Percentiles rank a stretch among this genome's conserved stretches.
phyloP scores from a whole-genome alignment of 164 flowering plant genomes.

The Chimonanthus salicifolius region DNA sequence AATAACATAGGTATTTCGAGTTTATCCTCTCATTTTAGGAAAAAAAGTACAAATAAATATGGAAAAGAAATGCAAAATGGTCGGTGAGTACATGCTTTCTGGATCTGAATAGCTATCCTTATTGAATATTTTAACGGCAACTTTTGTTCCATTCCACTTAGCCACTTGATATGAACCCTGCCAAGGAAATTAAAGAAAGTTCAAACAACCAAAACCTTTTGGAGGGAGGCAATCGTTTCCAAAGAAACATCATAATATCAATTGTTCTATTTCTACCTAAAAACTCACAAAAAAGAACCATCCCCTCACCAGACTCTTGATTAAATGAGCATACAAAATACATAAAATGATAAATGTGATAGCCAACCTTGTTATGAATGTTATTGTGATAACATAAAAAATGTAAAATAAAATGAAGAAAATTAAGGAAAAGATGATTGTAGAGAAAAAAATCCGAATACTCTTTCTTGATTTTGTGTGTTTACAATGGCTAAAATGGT shows the following conservation, averaged over 20 bases:
- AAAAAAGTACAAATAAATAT: not conserved
- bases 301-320: too few relatives aligned
- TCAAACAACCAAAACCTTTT: not conserved
- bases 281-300: not conserved
- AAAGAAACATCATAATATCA: not conserved
- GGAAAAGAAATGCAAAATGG: not conserved
- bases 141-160: slow-evolving; percentile 97
- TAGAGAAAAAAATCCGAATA: too few relatives aligned
- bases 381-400: too few relatives aligned
- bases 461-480: too few relatives aligned
- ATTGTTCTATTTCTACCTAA: not conserved
- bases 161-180: slow-evolving; percentile 96
- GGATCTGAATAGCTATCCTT: slow-evolving; percentile 76
- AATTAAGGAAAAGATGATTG: too few relatives aligned
- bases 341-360: too few relatives aligned
- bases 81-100: slow-evolving; percentile 60
- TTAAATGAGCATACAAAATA: too few relatives aligned
- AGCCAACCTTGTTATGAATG: too few relatives aligned
- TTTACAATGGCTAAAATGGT: too few relatives aligned
- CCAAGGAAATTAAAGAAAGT: slow-evolving; percentile 6
- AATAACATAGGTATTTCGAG: too few relatives aligned
- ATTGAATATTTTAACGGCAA: slow-evolving; percentile 89
- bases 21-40: not conserved
- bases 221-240: not conserved
- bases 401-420: too few relatives aligned